Evolutionary conservation across 805 yeast species (phyloP).

Genomic region (Candida khao-thaluensis): DNA sequence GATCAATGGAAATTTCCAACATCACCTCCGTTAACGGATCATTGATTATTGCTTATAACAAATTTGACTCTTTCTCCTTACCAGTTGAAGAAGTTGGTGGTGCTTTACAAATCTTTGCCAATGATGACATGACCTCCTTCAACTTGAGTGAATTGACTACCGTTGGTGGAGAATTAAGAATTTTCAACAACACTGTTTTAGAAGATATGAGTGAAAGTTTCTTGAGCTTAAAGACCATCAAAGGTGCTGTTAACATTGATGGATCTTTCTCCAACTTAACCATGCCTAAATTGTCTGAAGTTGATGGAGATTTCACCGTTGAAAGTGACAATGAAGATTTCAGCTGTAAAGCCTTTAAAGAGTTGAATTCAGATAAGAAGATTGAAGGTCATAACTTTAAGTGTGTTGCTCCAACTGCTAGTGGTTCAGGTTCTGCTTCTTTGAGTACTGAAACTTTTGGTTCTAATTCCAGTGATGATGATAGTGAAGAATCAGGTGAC

Average conservation of each 20-base stretch:
- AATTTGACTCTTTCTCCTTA: constrained; percentile 31
- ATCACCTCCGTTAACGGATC: constrained; percentile 43
- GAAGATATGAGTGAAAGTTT: constrained; percentile 30
- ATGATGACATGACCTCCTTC: constrained; percentile 38
- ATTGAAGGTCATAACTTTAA: constrained; percentile 46
- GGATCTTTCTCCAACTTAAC: constrained; percentile 42
- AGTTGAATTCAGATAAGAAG: constrained; percentile 28
- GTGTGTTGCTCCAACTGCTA: constrained; percentile 35
- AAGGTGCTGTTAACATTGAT: constrained; percentile 40
- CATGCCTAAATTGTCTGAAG: constrained; percentile 35
- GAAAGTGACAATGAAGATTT: constrained; percentile 36
- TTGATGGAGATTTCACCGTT: constrained; percentile 43
- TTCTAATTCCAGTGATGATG: constrained; percentile 18
- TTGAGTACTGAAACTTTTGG: constrained; percentile 20
- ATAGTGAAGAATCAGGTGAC: constrained; percentile 17
- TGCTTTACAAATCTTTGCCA: constrained; percentile 41
- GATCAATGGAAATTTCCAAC: constrained; percentile 28
- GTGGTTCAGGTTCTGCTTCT: constrained; percentile 19
- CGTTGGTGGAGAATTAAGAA: constrained; percentile 42
- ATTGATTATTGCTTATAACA: constrained; percentile 39
- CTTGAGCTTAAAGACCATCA: constrained; percentile 28
- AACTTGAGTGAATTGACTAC: constrained; percentile 27
- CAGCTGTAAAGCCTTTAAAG: constrained; percentile 35
- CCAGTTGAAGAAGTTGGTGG: constrained; percentile 38
- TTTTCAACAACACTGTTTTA: constrained; percentile 42